phyloP scores from a whole-genome alignment of 2,329 filamentous ascomycete genomes.

The Sporothrix globosa region DNA sequence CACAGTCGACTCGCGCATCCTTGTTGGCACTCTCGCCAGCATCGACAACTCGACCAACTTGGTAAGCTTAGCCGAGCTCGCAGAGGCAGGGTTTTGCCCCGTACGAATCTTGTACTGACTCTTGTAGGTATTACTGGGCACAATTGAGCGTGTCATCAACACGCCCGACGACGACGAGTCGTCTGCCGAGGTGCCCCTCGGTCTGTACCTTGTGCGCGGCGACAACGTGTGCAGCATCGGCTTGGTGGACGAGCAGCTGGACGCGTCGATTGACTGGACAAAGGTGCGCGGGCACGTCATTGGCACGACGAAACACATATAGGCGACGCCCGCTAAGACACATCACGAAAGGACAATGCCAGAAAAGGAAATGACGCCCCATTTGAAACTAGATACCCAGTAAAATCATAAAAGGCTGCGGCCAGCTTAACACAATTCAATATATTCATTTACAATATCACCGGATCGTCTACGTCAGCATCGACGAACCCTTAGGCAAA shows the following conservation, averaged over 20 bases:
- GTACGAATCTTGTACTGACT: neutral
- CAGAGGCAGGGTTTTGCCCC: too few relatives aligned
- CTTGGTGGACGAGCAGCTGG: slow-evolving; percentile 84
- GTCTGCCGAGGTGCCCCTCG: slow-evolving; percentile 78
- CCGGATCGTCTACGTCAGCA: neutral
- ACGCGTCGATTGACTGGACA: slow-evolving; percentile 88
- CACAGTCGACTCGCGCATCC: slow-evolving; percentile 86
- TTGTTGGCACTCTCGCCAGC: slow-evolving; percentile 79
- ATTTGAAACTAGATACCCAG: slow-evolving; percentile 30
- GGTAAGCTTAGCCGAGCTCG: slow-evolving; percentile 45
- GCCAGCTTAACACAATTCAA: neutral
- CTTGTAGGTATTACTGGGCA: slow-evolving; percentile 71
- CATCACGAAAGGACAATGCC: neutral
- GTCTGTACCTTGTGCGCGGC: slow-evolving; percentile 87
- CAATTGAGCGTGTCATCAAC: slow-evolving; percentile 88
- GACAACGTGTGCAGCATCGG: slow-evolving; percentile 94
- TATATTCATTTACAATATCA: neutral
- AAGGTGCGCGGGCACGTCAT: slow-evolving; percentile 85
- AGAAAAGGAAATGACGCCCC: neutral
- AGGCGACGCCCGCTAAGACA: slow-evolving; percentile 29
- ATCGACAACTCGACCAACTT: slow-evolving; percentile 93
- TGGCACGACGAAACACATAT: slow-evolving; percentile 78
- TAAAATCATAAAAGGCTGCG: neutral
- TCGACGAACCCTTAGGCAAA: slow-evolving; percentile 52
- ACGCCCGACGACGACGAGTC: slow-evolving; percentile 80